Base-by-base conservation (phyloP, 2,329 filamentous ascomycete species). In the Alternaria tenuissima region DNA sequence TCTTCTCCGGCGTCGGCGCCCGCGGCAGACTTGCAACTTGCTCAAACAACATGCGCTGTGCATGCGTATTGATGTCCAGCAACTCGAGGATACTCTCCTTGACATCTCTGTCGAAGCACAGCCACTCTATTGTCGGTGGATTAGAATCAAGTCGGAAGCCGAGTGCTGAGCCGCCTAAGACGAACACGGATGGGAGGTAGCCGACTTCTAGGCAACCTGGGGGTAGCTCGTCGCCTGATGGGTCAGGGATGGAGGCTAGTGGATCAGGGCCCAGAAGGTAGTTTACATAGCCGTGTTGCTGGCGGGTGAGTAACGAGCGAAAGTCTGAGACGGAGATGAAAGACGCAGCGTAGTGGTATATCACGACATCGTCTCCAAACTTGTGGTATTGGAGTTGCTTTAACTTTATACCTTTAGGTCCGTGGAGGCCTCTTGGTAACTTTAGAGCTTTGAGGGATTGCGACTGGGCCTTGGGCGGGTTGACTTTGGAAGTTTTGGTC, bases 321-420 rank as follows among this genome's bases (percentile, higher is more conserved):
- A 74, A 49, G 2, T 32, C 5, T 1, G 32, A 0, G 1, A 73
- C 16, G 3, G 67, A 18, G 9, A 67, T 18, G 11, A 55, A 41
- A 7, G 52, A 39, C 7, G 63, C 43, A 7, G 38, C 47, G 30
- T 64, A 62, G 52, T 75, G 72, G 51, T 69, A 75, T n/a, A 75
- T 63, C 7, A 12, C 12, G 9, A 74, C 62, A 4, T 61, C 51
- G 5, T 52, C 54, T 3, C 62, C 49, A 14, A 64, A 74, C 0
- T 59, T 63, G n/a, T 66, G 63, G 51, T 69, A 67, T 28, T 64
- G 62, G 1, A 64, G 41, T 41, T 62, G 54, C 34, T 52, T 57
- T 12, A 51, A 7, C 38, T 51, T 57, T 18, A 44, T 32, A n/a
- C 54, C 38, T 8, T 52, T 52, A 14, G 46, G 38, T 28, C 20